Conservation (phyloP, 2,329 filamentous ascomycete species). For the Botryotinia narcissicola region DNA sequence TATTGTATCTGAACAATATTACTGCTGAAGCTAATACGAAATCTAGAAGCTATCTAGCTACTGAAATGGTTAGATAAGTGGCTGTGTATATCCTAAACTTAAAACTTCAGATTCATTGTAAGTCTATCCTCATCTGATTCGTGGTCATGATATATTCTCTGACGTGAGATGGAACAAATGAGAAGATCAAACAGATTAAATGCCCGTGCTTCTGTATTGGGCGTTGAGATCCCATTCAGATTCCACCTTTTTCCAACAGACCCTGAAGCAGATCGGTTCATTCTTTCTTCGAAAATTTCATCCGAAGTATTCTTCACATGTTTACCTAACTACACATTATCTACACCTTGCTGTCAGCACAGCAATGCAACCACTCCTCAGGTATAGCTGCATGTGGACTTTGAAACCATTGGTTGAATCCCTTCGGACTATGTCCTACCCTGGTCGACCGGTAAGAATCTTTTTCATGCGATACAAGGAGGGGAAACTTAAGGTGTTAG, state of each 20-base stretch:
- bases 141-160: constrained; percentile 8
- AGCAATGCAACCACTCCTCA: constrained; percentile 8
- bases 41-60: background rate
- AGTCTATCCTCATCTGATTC: constrained; percentile 10
- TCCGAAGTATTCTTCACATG: constrained; percentile 19
- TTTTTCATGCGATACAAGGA: constrained; percentile 6
- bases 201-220: constrained; percentile 18
- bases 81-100: constrained; percentile 11
- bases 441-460: constrained; percentile 10
- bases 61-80: background rate
- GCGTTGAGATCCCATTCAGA: background rate
- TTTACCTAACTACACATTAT: background rate
- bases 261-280: constrained; percentile 22
- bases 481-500: constrained; percentile 17
- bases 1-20: constrained; percentile 11
- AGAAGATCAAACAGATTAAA: constrained; percentile 12
- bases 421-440: constrained; percentile 5
- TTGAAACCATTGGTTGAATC: constrained; percentile 8
- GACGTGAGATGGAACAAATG: constrained; percentile 21
- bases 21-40: background rate
- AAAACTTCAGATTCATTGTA: constrained; percentile 13
- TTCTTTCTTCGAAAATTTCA: constrained; percentile 14
- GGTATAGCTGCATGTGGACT: constrained; percentile 10
- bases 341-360: constrained; percentile 14
- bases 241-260: background rate